Conservation (phyloP, 768 basidiomycete genomes). For the Trametes maxima region DNA sequence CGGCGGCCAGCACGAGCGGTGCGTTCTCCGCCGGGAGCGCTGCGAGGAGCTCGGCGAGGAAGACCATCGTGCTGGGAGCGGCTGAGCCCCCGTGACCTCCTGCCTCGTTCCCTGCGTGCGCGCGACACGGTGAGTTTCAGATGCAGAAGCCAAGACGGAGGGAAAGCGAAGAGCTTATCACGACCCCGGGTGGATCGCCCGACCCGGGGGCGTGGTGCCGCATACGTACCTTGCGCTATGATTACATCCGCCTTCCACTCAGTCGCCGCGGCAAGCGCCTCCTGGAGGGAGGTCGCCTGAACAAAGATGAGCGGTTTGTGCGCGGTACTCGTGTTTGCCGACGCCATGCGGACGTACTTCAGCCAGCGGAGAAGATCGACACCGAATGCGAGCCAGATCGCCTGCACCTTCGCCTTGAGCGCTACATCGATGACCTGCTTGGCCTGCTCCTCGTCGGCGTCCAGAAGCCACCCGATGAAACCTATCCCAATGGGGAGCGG, state of each 20-base stretch:
- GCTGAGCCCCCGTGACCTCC: slow-evolving; percentile 72
- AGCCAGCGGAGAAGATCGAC: slow-evolving; percentile 61
- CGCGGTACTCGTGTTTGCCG: slow-evolving; percentile 42
- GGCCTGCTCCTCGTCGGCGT: slow-evolving; percentile 44
- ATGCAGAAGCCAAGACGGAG: not conserved
- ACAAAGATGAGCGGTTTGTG: slow-evolving; percentile 61
- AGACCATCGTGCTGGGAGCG: slow-evolving; percentile 60
- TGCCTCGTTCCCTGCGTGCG: slow-evolving; percentile 65
- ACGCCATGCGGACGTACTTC: slow-evolving; percentile 55
- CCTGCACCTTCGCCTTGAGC: slow-evolving; percentile 57
- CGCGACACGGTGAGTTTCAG: not conserved
- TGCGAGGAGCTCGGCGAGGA: slow-evolving; percentile 58
- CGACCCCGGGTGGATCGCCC: slow-evolving; percentile 5
- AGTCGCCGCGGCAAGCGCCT: slow-evolving; percentile 60
- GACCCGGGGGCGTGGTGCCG: not conserved
- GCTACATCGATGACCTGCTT: slow-evolving; percentile 49
- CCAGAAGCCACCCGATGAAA: slow-evolving; percentile 72
- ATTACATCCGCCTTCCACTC: slow-evolving; percentile 75
- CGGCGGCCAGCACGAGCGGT: slow-evolving; percentile 70
- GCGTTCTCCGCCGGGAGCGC: slow-evolving; percentile 41
- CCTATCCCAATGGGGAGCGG: slow-evolving; percentile 70
- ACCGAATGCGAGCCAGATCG: slow-evolving; percentile 80
- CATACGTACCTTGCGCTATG: slow-evolving; percentile 69
- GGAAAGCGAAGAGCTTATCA: slow-evolving; percentile 5
- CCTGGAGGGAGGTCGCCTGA: slow-evolving; percentile 61